These are phyloP conservation scores for Paracorniculantispora psalliotae DNA, from an alignment of 2,329 filamentous ascomycete species.

Conservation along the genomic window DNA sequence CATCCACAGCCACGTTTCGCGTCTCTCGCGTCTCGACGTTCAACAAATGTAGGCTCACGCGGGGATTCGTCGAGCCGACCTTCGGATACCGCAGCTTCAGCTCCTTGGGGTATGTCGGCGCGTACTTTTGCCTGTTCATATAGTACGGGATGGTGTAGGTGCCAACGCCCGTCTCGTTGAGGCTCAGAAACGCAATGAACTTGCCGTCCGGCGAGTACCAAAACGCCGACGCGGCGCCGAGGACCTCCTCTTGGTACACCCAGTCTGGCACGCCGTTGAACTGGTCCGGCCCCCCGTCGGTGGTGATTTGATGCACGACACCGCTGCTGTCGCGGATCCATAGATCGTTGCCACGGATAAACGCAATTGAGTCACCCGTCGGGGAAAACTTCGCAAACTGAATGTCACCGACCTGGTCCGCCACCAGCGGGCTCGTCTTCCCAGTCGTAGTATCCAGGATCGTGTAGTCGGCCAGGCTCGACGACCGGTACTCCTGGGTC, in stretches of 20 bases:
- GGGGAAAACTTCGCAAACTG: slow-evolving; percentile 62
- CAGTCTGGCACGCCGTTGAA: slow-evolving; percentile 66
- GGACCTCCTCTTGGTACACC: slow-evolving; percentile 71
- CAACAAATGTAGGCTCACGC: slow-evolving; percentile 55
- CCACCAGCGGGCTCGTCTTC: slow-evolving; percentile 48
- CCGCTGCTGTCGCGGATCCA: slow-evolving; percentile 48
- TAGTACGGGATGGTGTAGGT: slow-evolving; percentile 64
- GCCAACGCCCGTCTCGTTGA: slow-evolving; percentile 69
- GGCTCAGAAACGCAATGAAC: slow-evolving; percentile 82
- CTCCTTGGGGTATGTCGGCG: slow-evolving; percentile 57
- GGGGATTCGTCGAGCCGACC: slow-evolving; percentile 63
- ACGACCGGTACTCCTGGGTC: slow-evolving; percentile 64
- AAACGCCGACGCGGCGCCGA: slow-evolving; percentile 68
- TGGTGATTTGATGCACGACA: slow-evolving; percentile 51
- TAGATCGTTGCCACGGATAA: slow-evolving; percentile 62
- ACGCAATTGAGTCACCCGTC: slow-evolving; percentile 54
- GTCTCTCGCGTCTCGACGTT: slow-evolving; percentile 43
- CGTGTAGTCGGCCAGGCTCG: slow-evolving; percentile 63
- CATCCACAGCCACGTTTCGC: slow-evolving; percentile 46
- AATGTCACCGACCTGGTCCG: slow-evolving; percentile 58
- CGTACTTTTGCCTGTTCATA: slow-evolving; percentile 52
- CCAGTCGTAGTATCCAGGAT: slow-evolving; percentile 58
- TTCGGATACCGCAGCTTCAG: slow-evolving; percentile 64
- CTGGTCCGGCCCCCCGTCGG: slow-evolving; percentile 53
- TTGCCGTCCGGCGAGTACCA: slow-evolving; percentile 92